Evolutionary conservation across 169 alveolate genomes (phyloP), one percentile per base, ranked within the genome.

Genomic region (Cryptosporidium ubiquitum): DNA sequence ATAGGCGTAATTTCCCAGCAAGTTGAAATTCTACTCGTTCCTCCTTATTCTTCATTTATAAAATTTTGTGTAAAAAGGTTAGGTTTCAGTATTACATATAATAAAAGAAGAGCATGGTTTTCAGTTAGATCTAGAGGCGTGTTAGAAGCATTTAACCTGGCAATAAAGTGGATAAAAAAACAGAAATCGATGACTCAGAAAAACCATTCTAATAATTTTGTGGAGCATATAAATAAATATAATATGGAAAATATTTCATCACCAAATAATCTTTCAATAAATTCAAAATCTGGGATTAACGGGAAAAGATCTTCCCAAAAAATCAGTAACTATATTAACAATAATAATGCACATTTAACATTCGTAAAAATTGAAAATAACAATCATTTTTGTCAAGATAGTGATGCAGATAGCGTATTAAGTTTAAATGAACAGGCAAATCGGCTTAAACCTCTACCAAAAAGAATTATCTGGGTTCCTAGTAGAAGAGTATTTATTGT

Each of bases 21-120:
- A 40, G 89, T 64, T 57, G 89, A 79, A 35, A 64, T 79, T 42
- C 49, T 79, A 10, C 61, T 79, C 29, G 74, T 66, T 26, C 89
- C 89, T 61, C 89, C 89, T 3, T 79, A 79, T 49, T 79, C 89
- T 16, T 40, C 89, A 26, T 61, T 61, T 26, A 79, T 79, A 26
- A 79, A 64, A 26, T 79, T 79, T 61, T 79, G 89, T 33, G 31
- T 39, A 39, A 79, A 58, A 44, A 79, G 89, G 69, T 66, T 79
- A 33, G 89, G 89, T n/a, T 79, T 79, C 61, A 58, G 75, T 9
- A 79, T 79, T 14, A 79, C 75, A 26, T 79, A 79, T 66, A 79
- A 79, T 64, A 79, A 79, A 33, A 79, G 75, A 64, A 79, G 89
- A 40, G 89, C 89, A 12, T 79, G 89, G 89, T 79, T 79, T 47